Conservation (phyloP, 2,329 filamentous ascomycete species). For the Lachnellula occidentalis region DNA sequence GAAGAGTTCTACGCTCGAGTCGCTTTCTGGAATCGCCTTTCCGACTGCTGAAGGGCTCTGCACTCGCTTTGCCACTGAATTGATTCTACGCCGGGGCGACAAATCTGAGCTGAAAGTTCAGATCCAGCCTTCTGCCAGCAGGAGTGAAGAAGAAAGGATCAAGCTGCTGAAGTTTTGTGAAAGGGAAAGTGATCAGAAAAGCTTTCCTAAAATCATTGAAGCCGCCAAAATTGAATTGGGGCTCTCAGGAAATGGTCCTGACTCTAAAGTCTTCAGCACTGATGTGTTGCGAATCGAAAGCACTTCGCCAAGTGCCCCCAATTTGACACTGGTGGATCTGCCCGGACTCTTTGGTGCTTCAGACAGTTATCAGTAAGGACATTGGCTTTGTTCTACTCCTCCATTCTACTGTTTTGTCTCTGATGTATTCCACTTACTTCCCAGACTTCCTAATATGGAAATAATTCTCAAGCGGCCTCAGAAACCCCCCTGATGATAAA, state of each 20-base stretch:
- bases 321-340: slow-evolving; percentile 23
- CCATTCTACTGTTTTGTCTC: background rate
- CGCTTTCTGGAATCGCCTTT: slow-evolving; percentile 34
- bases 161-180: slow-evolving; percentile 12
- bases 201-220: slow-evolving; percentile 15
- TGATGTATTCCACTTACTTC: background rate
- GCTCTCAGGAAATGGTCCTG: slow-evolving; percentile 1
- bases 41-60: slow-evolving; percentile 35
- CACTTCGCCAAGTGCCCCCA: slow-evolving; percentile 10
- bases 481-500: slow-evolving; percentile 8
- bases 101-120: slow-evolving; percentile 8
- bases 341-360: slow-evolving; percentile 33
- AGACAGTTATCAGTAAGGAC: slow-evolving; percentile 39
- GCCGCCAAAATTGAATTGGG: slow-evolving; percentile 11
- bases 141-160: slow-evolving; percentile 5
- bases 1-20: slow-evolving; percentile 32
- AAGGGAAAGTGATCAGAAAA: slow-evolving; percentile 6
- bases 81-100: slow-evolving; percentile 29
- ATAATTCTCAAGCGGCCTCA: background rate
- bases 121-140: slow-evolving; percentile 6
- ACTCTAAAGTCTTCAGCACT: slow-evolving; percentile 20
- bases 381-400: background rate
- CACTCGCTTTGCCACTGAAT: slow-evolving; percentile 39
- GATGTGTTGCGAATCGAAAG: slow-evolving; percentile 14
- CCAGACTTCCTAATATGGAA: background rate